Evolutionary conservation across 2,329 filamentous ascomycete species (phyloP).

Genomic region (Sphaerulina musiva): DNA sequence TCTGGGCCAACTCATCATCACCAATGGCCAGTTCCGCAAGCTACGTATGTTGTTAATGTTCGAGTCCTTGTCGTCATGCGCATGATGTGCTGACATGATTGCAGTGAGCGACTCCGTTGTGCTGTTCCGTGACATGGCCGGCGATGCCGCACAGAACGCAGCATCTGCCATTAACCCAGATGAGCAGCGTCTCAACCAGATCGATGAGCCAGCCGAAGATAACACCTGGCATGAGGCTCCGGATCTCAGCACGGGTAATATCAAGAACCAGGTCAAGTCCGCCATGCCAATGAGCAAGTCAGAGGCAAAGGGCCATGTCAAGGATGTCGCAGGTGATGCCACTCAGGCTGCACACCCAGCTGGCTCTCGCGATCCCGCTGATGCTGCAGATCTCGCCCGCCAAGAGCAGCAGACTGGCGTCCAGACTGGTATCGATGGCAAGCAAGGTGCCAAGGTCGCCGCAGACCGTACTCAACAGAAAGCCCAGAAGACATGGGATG

Average conservation of each 20-base stretch:
- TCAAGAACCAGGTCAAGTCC: constrained; percentile 62
- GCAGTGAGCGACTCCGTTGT: constrained; percentile 69
- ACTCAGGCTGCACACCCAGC: constrained; percentile 51
- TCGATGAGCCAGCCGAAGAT: constrained; percentile 79
- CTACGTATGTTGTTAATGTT: constrained; percentile 54
- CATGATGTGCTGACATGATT: neutral
- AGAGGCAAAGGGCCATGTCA: constrained; percentile 50
- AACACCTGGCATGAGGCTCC: constrained; percentile 74
- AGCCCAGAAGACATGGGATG: constrained; percentile 49
- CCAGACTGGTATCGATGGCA: constrained; percentile 48
- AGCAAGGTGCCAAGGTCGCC: constrained; percentile 45
- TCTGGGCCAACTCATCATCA: constrained; percentile 80
- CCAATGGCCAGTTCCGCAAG: constrained; percentile 94
- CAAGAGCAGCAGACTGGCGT: constrained; percentile 47
- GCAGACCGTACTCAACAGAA: constrained; percentile 49
- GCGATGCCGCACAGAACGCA: constrained; percentile 76
- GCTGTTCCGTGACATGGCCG: constrained; percentile 81
- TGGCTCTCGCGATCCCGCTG: constrained; percentile 49
- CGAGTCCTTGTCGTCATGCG: neutral
- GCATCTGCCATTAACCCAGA: constrained; percentile 69
- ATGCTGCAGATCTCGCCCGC: constrained; percentile 48
- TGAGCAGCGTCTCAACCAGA: constrained; percentile 66
- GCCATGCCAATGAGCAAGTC: constrained; percentile 49
- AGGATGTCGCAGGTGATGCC: constrained; percentile 55
- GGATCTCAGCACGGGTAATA: constrained; percentile 54